Evolutionary conservation across 2,329 filamentous ascomycete species (phyloP), one percentile per base, ranked within the genome.

Genomic region (Emmonsia crescens): DNA sequence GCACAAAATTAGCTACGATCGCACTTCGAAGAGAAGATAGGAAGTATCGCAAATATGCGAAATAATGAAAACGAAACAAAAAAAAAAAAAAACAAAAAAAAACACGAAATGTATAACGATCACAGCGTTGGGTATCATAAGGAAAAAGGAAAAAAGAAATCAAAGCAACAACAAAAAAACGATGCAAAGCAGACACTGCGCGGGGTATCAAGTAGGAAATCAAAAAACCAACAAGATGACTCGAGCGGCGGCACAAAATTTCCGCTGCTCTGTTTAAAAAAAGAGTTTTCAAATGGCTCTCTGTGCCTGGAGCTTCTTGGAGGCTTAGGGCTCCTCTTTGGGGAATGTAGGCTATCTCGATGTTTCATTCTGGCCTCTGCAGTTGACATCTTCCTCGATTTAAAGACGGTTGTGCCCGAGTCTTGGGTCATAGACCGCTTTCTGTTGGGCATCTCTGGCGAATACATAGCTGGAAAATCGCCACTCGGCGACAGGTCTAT

Each of bases 201-300:
- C 61, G 57, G 49, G 56, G 24, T 61, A 58, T 58, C 57, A 33
- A 48, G 8, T 52, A 62, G 49, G 58, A 64, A 66, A 64, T 38
- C n/a, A 14, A 31, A 80, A 48, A 40, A 82, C 78, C 75, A 76
- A 82, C 80, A 81, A 73, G 77, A 79, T 72, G 75, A 77, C 70
- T 77, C 73, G 68, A 80, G 77, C 73, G 80, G 80, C 72, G 78
- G 75, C 66, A 81, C 73, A 69, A 81, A 82, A 73, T 78, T 79
- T 64, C 79, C 79, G 70, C 77, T 82, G 65, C 77, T 80, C 69
- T 80, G 80, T 77, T 75, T 77, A 76, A 81, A 81, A 72, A 80
- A 80, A 77, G 74, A 73, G 75, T 77, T 64, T 60, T 69, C 66
- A 64, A 65, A 59, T 54, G 57, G 63, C 51, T 51, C 16, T 52